Percentiles rank a stretch among this genome's conserved stretches.
Evolutionary conservation across 768 basidiomycete species (phyloP).

Genomic region (Russula brevipes): DNA sequence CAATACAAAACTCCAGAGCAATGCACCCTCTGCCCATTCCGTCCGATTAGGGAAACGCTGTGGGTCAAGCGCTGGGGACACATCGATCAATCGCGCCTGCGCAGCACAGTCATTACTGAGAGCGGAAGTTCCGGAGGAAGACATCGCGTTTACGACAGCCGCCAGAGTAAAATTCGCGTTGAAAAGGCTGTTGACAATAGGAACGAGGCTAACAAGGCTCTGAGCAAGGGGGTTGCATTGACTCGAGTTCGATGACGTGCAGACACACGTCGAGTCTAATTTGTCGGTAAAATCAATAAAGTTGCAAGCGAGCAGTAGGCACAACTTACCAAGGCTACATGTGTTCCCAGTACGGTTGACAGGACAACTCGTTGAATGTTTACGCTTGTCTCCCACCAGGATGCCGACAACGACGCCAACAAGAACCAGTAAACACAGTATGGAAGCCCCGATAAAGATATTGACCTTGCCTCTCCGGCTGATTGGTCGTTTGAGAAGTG

Average conservation of each 20-base stretch:
- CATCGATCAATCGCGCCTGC: conserved; percentile 53
- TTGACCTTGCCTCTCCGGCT: conserved; percentile 19
- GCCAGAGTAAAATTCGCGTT: conserved; percentile 40
- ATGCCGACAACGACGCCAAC: conserved; percentile 45
- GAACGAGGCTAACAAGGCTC: conserved; percentile 45
- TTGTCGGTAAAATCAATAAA: conserved; percentile 8
- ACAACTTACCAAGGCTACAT: conserved; percentile 52
- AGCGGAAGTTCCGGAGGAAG: conserved; percentile 44
- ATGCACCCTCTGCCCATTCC: conserved; percentile 51
- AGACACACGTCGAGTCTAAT: conserved; percentile 60
- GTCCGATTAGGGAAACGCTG: conserved; percentile 45
- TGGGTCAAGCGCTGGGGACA: conserved; percentile 41
- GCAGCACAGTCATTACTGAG: conserved; percentile 44
- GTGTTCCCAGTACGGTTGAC: conserved; percentile 43
- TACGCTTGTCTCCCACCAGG: conserved; percentile 33
- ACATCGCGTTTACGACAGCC: conserved; percentile 46
- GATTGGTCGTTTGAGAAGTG: conserved; percentile 9
- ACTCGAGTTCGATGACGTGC: conserved; percentile 41
- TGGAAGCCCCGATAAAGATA: conserved; percentile 14
- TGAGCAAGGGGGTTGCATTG: conserved; percentile 52
- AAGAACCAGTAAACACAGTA: conserved; percentile 31
- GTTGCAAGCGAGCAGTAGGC: background rate
- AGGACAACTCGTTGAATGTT: conserved; percentile 33
- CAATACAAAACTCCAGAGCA: conserved; percentile 56
- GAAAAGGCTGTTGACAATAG: conserved; percentile 46